phyloP scores from a whole-genome alignment of 2,329 filamentous ascomycete species.

The Leptographium galeiforme region DNA sequence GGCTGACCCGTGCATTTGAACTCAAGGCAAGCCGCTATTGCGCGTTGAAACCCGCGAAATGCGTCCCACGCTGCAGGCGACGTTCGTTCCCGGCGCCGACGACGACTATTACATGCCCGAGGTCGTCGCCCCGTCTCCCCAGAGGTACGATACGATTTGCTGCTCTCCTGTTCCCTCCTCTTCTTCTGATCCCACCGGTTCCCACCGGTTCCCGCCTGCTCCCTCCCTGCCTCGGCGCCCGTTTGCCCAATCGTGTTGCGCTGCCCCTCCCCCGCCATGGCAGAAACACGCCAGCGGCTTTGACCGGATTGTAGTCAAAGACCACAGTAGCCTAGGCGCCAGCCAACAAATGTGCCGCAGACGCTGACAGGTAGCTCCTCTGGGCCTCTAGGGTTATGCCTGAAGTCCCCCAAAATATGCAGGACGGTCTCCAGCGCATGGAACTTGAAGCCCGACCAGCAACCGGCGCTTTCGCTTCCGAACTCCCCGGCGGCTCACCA shows the following conservation, averaged over 20 bases:
- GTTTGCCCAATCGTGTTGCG: neutral
- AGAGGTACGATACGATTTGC: slow-evolving; percentile 26
- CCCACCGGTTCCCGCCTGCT: neutral
- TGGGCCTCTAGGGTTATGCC: slow-evolving; percentile 62
- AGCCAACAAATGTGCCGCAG: slow-evolving; percentile 8
- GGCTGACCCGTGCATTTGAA: neutral
- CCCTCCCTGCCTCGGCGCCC: neutral
- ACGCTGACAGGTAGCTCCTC: slow-evolving; percentile 22
- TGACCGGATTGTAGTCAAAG: neutral
- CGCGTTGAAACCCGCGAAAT: slow-evolving; percentile 21
- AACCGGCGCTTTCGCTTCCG: neutral
- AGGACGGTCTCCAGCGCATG: slow-evolving; percentile 82
- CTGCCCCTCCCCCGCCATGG: slow-evolving; percentile 8
- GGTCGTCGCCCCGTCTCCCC: slow-evolving; percentile 40
- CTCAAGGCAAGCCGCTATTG: slow-evolving; percentile 15
- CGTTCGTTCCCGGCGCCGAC: slow-evolving; percentile 40
- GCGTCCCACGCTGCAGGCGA: slow-evolving; percentile 32
- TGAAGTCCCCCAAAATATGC: slow-evolving; percentile 93
- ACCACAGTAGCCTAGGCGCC: slow-evolving; percentile 6
- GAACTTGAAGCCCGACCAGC: slow-evolving; percentile 59
- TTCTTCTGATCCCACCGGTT: neutral
- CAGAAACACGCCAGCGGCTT: slow-evolving; percentile 1
- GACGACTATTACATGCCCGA: slow-evolving; percentile 48
- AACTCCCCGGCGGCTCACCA: neutral
- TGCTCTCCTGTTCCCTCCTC: neutral